Evolutionary conservation across 495 filamentous ascomycete species (phyloP), one percentile per base, ranked within the genome.

Genomic region (Penicillium pancosmium): DNA sequence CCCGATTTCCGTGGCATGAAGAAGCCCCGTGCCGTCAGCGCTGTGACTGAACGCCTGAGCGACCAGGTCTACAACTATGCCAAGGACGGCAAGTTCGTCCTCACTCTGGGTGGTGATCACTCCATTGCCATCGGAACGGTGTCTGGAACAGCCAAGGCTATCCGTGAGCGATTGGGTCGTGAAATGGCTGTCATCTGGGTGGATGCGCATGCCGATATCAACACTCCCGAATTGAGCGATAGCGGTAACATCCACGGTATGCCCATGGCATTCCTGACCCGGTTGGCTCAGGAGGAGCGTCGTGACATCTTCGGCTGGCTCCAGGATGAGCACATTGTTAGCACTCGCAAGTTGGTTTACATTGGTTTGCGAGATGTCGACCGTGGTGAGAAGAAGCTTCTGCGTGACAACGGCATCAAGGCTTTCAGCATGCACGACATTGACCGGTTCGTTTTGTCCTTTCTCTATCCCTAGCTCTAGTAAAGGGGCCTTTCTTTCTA

Each of bases 371-470:
- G 94, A 19, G 94, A 99, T 75, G 91, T 98, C 18, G 94, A 99
- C 66, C 73, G 82, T 7, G 91, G 86, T 2, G 94, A 99, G 83
- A 99, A 98, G 87, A 81, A 82, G 73, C 87, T 96, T 36, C 75
- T 99, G 55, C 82, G 87, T 53, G 91, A 97, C 60, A 78, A 99
- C 62, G 88, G 88, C 2, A 92, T 99, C 74, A 92, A 89, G 76
- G 95, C 93, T 6, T 99, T 98, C 67, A 93, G 88, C 73, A 99
- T 98, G 94, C 93, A 97, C 71, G 94, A 98, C 73, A 90, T 99
- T 73, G 94, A 99, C 68, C 82, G 84, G 86, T 91, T 75, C 47
- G 71, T 52, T 40, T 48, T 27, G 33, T 54, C 31, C 54, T 21
- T 59, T 56, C 41, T 49, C 38, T 44, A 21, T 47, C 9, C 19